These are phyloP conservation scores for Harringtonia aguacate DNA, from an alignment of 2,329 filamentous ascomycete genomes.

Conservation along the genomic window DNA sequence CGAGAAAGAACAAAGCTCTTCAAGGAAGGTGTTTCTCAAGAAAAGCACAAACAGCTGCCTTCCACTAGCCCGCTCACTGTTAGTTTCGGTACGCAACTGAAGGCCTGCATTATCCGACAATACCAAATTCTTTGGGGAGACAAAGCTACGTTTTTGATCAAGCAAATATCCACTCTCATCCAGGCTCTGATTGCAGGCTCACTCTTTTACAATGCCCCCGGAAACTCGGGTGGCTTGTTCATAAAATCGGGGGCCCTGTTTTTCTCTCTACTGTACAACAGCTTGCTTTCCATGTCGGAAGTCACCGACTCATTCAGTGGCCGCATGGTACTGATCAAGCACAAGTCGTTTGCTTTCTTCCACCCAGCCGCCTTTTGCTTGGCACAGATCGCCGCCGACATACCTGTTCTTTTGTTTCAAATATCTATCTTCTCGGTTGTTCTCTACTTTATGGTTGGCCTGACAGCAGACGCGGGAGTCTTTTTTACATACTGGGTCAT, in stretches of 20 bases:
- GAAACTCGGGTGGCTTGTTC: conserved; percentile 54
- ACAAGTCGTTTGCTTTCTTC: conserved; percentile 39
- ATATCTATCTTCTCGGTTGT: conserved; percentile 58
- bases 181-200: conserved; percentile 66
- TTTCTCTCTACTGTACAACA: conserved; percentile 41
- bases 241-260: conserved; percentile 36
- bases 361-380: conserved; percentile 46
- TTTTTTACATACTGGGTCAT: conserved; percentile 57
- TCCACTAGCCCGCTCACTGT: conserved; percentile 37
- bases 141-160: conserved; percentile 63
- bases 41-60: conserved; percentile 51
- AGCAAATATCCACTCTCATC: conserved; percentile 66
- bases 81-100: conserved; percentile 58
- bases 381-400: conserved; percentile 46
- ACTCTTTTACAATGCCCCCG: conserved; percentile 60
- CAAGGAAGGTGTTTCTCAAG: conserved; percentile 21
- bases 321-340: conserved; percentile 45
- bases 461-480: conserved; percentile 52
- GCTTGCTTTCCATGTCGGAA: conserved; percentile 63
- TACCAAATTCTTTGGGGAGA: conserved; percentile 73
- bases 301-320: conserved; percentile 53
- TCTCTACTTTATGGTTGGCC: conserved; percentile 68
- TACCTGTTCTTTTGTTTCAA: conserved; percentile 51
- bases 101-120: conserved; percentile 58
- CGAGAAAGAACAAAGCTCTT: conserved; percentile 42